A percentile compares a stretch with the other conserved stretches of the same genome.
Conservation (phyloP, 2,329 filamentous ascomycete genomes). For the Colletotrichum ledebouriae region DNA sequence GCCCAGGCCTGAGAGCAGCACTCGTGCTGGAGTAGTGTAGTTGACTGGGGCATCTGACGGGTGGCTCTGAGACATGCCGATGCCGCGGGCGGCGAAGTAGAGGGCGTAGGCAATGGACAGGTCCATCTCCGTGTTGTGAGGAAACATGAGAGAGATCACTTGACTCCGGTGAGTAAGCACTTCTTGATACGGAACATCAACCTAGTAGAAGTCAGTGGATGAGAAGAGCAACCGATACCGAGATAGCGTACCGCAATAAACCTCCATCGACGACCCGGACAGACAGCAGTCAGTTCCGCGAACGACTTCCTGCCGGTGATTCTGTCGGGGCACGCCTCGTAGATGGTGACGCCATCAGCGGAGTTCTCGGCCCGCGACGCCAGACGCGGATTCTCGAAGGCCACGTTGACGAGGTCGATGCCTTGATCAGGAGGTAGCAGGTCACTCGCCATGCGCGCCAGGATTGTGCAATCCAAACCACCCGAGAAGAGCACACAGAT, state of each 20-base stretch:
- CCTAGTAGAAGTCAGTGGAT: constrained; percentile 52
- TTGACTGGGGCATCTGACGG: constrained; percentile 46
- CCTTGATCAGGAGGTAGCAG: constrained; percentile 75
- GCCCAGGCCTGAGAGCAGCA: constrained; percentile 91
- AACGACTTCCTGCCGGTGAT: constrained; percentile 86
- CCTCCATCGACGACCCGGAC: constrained; percentile 81
- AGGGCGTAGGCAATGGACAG: constrained; percentile 92
- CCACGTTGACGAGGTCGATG: constrained; percentile 94
- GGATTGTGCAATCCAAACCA: constrained; percentile 90
- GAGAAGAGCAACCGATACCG: background rate
- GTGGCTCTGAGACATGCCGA: constrained; percentile 61
- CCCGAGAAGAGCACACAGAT: constrained; percentile 93
- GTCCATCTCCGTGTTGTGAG: constrained; percentile 99
- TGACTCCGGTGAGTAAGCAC: constrained; percentile 75
- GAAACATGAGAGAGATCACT: constrained; percentile 84
- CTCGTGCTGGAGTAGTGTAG: constrained; percentile 80
- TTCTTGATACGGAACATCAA: constrained; percentile 87
- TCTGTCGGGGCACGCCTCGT: constrained; percentile 90
- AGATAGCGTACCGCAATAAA: constrained; percentile 75
- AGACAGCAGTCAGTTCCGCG: constrained; percentile 78
- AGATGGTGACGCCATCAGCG: constrained; percentile 60
- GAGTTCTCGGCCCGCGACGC: constrained; percentile 60
- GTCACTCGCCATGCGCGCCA: constrained; percentile 85
- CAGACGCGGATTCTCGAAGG: constrained; percentile 92
- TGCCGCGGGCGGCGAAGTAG: constrained; percentile 92